A percentile compares a stretch with the other conserved stretches of the same genome.
Evolutionary conservation across 176 grass and related monocot species (phyloP).

Genomic region (Poa annua): DNA sequence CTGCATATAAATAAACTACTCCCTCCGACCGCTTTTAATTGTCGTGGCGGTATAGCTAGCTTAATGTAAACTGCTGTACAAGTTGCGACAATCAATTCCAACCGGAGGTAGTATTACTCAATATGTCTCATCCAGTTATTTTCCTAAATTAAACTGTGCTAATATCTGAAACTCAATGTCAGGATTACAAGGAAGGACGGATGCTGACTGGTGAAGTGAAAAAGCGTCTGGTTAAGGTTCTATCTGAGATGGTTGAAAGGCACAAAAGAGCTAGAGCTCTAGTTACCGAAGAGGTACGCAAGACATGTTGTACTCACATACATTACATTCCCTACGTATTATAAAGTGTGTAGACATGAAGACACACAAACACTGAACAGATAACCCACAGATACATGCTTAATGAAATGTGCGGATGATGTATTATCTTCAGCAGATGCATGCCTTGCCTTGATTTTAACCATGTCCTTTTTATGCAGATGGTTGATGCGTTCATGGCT

Average conservation of each 20-base stretch:
- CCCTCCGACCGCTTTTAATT: too few species aligned
- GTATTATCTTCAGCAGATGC: background rate
- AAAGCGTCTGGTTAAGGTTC: conserved; percentile 50
- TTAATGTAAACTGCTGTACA: too few species aligned
- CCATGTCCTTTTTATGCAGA: conserved; percentile 50
- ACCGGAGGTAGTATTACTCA: background rate
- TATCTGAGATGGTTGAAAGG: conserved; percentile 73
- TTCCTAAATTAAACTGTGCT: conserved; percentile 1
- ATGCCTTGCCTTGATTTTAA: background rate
- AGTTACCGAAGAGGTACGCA: conserved; percentile 80
- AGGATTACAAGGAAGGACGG: conserved; percentile 82
- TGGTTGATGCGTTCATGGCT: conserved; percentile 86
- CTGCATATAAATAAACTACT: background rate
- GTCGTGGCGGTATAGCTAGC: too few species aligned
- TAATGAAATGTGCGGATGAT: background rate
- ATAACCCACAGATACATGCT: background rate
- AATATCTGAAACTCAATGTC: conserved; percentile 33
- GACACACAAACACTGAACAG: background rate
- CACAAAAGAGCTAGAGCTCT: conserved; percentile 69
- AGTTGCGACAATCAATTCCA: too few species aligned
- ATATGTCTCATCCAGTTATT: background rate
- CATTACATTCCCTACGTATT: background rate
- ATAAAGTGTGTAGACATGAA: background rate
- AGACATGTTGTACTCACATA: background rate
- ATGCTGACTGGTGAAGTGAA: conserved; percentile 95